Base-by-base conservation (phyloP, 2,329 filamentous ascomycete genomes). In the Fusarium sacchari region DNA sequence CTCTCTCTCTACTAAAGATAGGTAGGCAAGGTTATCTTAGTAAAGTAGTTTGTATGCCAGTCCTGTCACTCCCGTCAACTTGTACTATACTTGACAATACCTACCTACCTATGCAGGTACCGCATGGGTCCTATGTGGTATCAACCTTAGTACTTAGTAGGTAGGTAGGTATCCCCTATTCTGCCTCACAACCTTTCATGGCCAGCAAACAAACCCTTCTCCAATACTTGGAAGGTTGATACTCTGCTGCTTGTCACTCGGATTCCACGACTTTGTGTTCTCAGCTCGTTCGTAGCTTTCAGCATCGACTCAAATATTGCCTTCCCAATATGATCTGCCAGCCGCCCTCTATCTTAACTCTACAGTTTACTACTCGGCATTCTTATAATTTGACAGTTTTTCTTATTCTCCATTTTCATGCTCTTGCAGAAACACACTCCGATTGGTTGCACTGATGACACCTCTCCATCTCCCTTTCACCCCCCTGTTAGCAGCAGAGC, bases 391-490 rank as follows among this genome's bases (percentile, higher is more conserved):
- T 37, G 36, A 65, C 32, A 39, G 37, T 43, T 52, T 36, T 24
- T 20, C 17, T 34, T 17, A 17, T 49, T 50, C 17, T 36, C 47
- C 34, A 55, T 53, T 60, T 69, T 64, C 43, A 60, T 43, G 61
- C 70, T 66, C 24, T 36, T 20, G 15, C n/a, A 42, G 37, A 32
- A n/a, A 26, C 18, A 10, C n/a, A 22, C 22, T 63, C 60, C 39
- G 26, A 74, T 74, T 74, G 67, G 72, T 42, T 60, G 37, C 30
- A 30, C 30, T 73, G 47, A 60, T 67, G 62, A 73, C 55, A 73
- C 70, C 55, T 69, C 64, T 56, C 61, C 50, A 55, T 47, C 47
- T 73, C 43, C 36, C 53, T 49, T 32, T 26, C 44, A 57, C 49
- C 61, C 40, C 69, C 67, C 60, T 67, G 43, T 30, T 20, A 43